These are phyloP conservation scores for Aspergillus aculeatinus DNA, from an alignment of 2,329 filamentous ascomycete species.

Conservation along the genomic window DNA sequence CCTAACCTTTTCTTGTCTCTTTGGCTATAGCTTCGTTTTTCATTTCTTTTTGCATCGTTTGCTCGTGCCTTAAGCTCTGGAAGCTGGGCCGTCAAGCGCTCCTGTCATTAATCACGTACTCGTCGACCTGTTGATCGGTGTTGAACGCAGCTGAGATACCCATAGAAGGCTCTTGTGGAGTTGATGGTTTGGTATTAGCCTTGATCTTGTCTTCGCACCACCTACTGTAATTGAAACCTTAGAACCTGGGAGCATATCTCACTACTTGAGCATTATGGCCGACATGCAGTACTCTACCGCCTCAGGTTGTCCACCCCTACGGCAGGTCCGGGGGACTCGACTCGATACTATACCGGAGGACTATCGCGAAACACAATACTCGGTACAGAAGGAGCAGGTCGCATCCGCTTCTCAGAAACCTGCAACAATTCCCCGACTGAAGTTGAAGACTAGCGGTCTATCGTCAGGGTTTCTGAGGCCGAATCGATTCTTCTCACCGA, in stretches of 20 bases:
- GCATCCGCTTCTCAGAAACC: neutral
- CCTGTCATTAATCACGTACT: slow-evolving; percentile 21
- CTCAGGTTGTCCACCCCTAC: slow-evolving; percentile 53
- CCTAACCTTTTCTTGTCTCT: slow-evolving; percentile 17
- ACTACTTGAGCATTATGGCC: slow-evolving; percentile 40
- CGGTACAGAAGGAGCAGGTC: slow-evolving; percentile 16
- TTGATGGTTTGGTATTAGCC: slow-evolving; percentile 6
- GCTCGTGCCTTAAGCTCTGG: slow-evolving; percentile 34
- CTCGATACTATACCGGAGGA: slow-evolving; percentile 68
- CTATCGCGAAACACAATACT: slow-evolving; percentile 32
- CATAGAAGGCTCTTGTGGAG: slow-evolving; percentile 19
- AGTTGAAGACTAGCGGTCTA: slow-evolving; percentile 34
- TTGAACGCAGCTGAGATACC: slow-evolving; percentile 31
- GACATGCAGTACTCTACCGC: slow-evolving; percentile 49
- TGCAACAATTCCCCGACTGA: slow-evolving; percentile 31
- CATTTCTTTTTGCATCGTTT: slow-evolving; percentile 22
- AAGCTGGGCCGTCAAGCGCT: slow-evolving; percentile 31
- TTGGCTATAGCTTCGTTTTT: slow-evolving; percentile 27
- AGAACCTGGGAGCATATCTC: slow-evolving; percentile 7
- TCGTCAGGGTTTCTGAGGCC: slow-evolving; percentile 22
- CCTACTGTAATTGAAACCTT: slow-evolving; percentile 29
- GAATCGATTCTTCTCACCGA: slow-evolving; percentile 32
- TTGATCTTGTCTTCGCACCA: slow-evolving; percentile 11
- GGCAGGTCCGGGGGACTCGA: slow-evolving; percentile 57
- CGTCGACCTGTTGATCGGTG: slow-evolving; percentile 35